Evolutionary conservation across 495 filamentous ascomycete genomes (phyloP).

Genomic region (Podospora pseudoanserina): DNA sequence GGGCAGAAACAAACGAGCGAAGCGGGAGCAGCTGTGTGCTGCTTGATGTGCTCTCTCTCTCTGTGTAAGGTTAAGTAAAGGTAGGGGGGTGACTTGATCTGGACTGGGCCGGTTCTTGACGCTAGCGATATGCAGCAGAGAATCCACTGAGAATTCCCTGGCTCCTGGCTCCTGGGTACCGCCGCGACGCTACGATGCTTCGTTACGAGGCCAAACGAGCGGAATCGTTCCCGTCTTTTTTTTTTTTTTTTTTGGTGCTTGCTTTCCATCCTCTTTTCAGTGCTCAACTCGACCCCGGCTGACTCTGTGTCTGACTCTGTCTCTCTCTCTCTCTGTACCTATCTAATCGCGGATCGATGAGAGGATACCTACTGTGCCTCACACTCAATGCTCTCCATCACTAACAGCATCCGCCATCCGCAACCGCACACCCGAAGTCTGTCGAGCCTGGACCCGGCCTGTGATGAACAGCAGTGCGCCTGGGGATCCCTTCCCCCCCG

Average conservation of each 20-base stretch:
- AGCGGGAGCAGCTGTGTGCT: not conserved
- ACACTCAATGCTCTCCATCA: not conserved
- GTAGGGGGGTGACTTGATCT: not conserved
- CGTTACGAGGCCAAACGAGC: not conserved
- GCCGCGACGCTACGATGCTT: not conserved
- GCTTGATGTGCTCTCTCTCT: too few relatives aligned
- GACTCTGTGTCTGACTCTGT: too few relatives aligned
- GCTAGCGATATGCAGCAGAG: slow-evolving; percentile 4
- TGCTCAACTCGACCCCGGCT: too few relatives aligned
- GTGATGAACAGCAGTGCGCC: not conserved
- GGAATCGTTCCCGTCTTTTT: slow-evolving; percentile 2
- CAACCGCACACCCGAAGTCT: too few relatives aligned
- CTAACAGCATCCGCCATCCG: not conserved
- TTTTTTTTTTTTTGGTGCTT: not conserved
- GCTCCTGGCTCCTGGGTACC: not conserved
- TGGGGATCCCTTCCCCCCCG: too few relatives aligned
- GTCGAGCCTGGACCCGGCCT: not conserved
- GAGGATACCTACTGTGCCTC: not conserved
- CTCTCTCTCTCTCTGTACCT: not conserved
- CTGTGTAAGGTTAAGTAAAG: not conserved
- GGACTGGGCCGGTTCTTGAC: not conserved
- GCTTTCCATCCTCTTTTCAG: not conserved
- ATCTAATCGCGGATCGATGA: too few relatives aligned
- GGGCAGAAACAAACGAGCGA: not conserved
- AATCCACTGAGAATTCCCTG: not conserved